Conservation (phyloP, 2,329 filamentous ascomycete genomes). For the Zalaria sp. region DNA sequence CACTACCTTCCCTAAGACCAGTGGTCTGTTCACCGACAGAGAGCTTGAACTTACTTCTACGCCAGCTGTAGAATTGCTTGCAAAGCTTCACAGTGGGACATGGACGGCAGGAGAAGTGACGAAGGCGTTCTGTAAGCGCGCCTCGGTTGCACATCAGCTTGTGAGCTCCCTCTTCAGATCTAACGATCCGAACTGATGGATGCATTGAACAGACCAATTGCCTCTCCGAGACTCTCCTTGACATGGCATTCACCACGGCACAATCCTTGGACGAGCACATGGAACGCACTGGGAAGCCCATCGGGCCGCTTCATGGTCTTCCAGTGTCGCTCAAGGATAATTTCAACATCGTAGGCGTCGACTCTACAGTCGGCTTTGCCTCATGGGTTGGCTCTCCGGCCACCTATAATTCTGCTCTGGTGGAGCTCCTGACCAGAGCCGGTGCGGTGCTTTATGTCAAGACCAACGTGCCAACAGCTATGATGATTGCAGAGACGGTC, state of each 20-base stretch:
- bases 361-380: constrained; percentile 50
- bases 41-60: constrained; percentile 37
- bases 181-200: neutral
- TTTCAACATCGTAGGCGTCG: constrained; percentile 47
- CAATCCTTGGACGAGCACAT: constrained; percentile 39
- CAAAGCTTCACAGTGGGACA: constrained; percentile 23
- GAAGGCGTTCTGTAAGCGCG: constrained; percentile 39
- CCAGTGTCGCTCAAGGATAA: constrained; percentile 58
- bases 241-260: constrained; percentile 36
- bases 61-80: constrained; percentile 25
- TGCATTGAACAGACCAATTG: constrained; percentile 38
- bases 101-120: constrained; percentile 40
- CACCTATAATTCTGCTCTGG: constrained; percentile 39
- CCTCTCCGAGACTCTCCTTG: constrained; percentile 42
- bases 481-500: constrained; percentile 55
- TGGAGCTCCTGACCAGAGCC: constrained; percentile 41
- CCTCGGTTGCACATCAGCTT: constrained; percentile 40
- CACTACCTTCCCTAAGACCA: constrained; percentile 38
- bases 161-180: constrained; percentile 15
- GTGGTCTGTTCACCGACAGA: constrained; percentile 43
- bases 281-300: constrained; percentile 26
- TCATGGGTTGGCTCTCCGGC: constrained; percentile 47
- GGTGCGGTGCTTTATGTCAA: constrained; percentile 58
- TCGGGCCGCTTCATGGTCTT: constrained; percentile 54
- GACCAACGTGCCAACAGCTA: constrained; percentile 54